These are phyloP conservation scores for Rutidosis leptorrhynchoides DNA, from an alignment of 129 eudicot genomes.

Conservation along the genomic window DNA sequence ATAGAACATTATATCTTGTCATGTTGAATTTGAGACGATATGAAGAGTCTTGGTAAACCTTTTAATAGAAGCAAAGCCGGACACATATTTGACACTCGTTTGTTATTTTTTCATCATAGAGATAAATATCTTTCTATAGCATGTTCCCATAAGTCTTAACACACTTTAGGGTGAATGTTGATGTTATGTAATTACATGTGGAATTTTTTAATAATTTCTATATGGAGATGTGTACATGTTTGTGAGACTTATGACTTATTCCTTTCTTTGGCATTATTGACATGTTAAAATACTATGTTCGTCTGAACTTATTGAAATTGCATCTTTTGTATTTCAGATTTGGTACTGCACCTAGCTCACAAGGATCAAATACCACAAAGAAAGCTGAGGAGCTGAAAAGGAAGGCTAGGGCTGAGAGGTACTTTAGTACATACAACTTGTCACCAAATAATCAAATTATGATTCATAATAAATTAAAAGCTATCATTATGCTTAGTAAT, in stretches of 20 bases:
- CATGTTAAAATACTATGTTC: slow-evolving; percentile 4
- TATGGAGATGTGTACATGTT: background rate
- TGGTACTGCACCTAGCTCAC: slow-evolving; percentile 48
- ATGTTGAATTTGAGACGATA: background rate
- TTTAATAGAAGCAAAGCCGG: background rate
- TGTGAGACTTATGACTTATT: background rate
- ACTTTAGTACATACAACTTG: background rate
- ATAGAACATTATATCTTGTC: background rate
- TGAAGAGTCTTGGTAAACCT: background rate
- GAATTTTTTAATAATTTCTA: background rate
- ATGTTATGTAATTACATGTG: background rate
- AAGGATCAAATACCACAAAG: slow-evolving; percentile 61
- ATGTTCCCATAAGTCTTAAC: background rate
- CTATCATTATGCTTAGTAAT: background rate
- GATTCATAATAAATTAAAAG: background rate
- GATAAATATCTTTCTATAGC: background rate
- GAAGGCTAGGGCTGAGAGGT: slow-evolving; percentile 99
- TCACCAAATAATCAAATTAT: background rate
- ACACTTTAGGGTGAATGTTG: background rate
- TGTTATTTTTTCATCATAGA: background rate
- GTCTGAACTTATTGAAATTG: slow-evolving; percentile 9
- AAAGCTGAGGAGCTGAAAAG: slow-evolving; percentile 70
- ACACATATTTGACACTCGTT: background rate
- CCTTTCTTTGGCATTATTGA: background rate
- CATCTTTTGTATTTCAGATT: slow-evolving; percentile 49